Evolutionary conservation across 805 yeast species (phyloP).

Genomic region (Metschnikowia kunwiensis): DNA sequence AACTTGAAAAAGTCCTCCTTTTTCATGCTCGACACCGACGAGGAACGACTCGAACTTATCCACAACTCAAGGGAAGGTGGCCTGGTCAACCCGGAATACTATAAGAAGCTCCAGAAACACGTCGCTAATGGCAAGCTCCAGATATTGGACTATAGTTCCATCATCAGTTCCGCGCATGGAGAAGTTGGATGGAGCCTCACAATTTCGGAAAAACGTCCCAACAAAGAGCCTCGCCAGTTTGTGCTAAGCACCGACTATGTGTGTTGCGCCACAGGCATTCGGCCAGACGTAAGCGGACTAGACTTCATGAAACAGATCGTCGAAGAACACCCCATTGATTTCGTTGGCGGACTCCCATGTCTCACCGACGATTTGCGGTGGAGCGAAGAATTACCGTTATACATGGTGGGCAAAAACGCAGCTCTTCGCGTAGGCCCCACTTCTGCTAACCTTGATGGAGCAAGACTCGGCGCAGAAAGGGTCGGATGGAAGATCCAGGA

Average conservation of each 20-base stretch:
- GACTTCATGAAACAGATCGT: conserved; percentile 30
- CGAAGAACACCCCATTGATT: conserved; percentile 27
- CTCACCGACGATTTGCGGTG: conserved; percentile 45
- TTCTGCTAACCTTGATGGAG: conserved; percentile 47
- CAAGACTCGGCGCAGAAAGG: conserved; percentile 44
- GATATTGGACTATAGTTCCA: conserved; percentile 27
- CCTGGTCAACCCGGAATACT: conserved; percentile 44
- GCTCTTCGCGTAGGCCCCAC: conserved; percentile 43
- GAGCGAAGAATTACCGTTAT: conserved; percentile 37
- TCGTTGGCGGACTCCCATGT: conserved; percentile 40
- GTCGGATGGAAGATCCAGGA: conserved; percentile 38
- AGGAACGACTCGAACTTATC: conserved; percentile 40
- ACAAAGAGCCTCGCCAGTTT: conserved; percentile 4
- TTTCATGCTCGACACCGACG: conserved; percentile 42
- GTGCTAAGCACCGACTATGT: conserved; percentile 28
- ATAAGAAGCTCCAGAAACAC: conserved; percentile 29
- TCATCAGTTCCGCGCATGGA: conserved; percentile 27
- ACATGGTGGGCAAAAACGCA: conserved; percentile 43
- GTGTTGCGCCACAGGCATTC: conserved; percentile 42
- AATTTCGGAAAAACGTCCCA: conserved; percentile 12
- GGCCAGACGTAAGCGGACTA: conserved; percentile 27
- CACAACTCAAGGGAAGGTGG: conserved; percentile 45
- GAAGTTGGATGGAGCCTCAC: conserved; percentile 26
- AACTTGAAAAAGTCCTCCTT: conserved; percentile 43
- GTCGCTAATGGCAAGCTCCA: conserved; percentile 29